Evolutionary conservation across 2,329 filamentous ascomycete species (phyloP), one percentile per base, ranked within the genome.

Genomic region (Lizonia empirigonia): DNA sequence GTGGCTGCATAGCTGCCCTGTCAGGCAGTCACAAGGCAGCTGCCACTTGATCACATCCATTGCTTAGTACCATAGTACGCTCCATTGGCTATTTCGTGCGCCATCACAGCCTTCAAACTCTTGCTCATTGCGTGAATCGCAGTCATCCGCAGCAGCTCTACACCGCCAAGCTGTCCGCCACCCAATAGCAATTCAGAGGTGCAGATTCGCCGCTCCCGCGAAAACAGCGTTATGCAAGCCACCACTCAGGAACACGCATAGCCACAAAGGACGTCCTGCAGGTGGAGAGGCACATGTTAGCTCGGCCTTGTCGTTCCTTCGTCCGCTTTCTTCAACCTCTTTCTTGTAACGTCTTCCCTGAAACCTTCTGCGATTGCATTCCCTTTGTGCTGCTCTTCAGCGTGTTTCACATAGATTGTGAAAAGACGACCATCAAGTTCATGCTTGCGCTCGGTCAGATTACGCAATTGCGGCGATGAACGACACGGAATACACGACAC

Each of bases 401-500:
- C 32, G 40, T 10, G 42, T 46, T 52, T 52, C 49, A 38, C 7
- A 12, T 42, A 33, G 13, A 38, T 20, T 47, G 33, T 23, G 12
- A 32, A 16, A 33, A 26, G 16, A 46, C 41, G 20, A 26, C 30
- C 37, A 23, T 47, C 26, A 52, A 20, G 20, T 39, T 34, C 22
- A 52, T 52, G 49, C 32, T 32, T 24, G 27, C 32, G 16, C 42
- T 42, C 20, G 27, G 16, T 27, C 22, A 24, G 24, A 33, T 46
- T 39, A 47, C 44, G 38, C 27, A 39, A 48, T 24, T 48, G 44
- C 27, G 41, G 50, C 50, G 50, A 53, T 53, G 50, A 53, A 26
- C 39, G 30, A 32, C 26, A 44, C 44, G 19, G 29, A 30, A 36
- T 16, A 44, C 33, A 13, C 35, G 29, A 48, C 50, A 27, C 19